These are phyloP conservation scores for Macrolepiota dolichaula DNA, from an alignment of 768 basidiomycete species.

Conservation along the genomic window DNA sequence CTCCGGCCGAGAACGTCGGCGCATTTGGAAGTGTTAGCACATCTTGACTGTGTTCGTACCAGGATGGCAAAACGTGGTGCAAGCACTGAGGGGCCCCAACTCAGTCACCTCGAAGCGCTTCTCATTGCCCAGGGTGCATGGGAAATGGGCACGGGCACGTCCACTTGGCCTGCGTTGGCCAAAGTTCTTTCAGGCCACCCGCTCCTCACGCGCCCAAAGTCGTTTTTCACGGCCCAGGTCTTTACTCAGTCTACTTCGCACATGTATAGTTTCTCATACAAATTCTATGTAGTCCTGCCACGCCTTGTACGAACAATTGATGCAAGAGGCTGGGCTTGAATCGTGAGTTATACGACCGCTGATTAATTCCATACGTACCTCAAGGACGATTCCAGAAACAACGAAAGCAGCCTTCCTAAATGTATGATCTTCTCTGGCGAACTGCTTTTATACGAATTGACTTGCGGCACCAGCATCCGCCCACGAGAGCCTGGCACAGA, in stretches of 20 bases:
- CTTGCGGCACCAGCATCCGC: conserved; percentile 44
- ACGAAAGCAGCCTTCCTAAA: conserved; percentile 48
- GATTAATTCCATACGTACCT: not conserved
- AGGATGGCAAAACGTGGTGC: conserved; percentile 27
- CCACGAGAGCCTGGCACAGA: conserved; percentile 72
- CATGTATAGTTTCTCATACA: conserved; percentile 10
- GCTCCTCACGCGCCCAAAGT: conserved; percentile 56
- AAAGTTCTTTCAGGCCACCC: conserved; percentile 69
- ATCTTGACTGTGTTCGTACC: not conserved
- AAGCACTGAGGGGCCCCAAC: conserved; percentile 17
- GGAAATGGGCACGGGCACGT: conserved; percentile 60
- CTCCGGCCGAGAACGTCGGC: not conserved
- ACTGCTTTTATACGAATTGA: not conserved
- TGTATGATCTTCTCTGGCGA: conserved; percentile 33
- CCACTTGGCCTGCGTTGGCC: conserved; percentile 64
- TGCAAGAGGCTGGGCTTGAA: conserved; percentile 66
- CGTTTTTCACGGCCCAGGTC: conserved; percentile 70
- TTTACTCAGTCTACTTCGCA: conserved; percentile 17
- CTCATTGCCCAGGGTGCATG: conserved; percentile 85
- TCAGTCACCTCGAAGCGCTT: conserved; percentile 59
- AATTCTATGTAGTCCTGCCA: conserved; percentile 54
- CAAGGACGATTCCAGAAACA: conserved; percentile 33
- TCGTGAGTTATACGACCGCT: conserved; percentile 38
- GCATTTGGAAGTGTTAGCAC: no score
- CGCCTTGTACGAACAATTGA: conserved; percentile 59